Conservation (phyloP, 768 basidiomycete genomes). For the Mycena polygramma region DNA sequence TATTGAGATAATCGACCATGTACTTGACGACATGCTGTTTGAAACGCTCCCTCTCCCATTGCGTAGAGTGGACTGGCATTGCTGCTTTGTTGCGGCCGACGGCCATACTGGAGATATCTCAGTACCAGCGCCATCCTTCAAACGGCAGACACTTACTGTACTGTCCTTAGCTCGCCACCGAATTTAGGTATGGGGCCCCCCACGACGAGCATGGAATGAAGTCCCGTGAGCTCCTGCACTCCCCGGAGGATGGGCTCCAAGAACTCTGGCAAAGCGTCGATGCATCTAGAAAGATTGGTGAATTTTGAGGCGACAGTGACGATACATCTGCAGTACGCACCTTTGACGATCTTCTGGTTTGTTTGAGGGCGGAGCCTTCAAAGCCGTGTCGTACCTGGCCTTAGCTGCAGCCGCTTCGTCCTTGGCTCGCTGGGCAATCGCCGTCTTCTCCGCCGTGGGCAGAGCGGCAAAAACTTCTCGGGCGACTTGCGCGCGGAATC, state of each 20-base stretch:
- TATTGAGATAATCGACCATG: neutral
- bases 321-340: no score
- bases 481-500: neutral
- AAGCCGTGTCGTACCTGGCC: neutral
- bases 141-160: neutral
- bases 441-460: neutral
- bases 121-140: neutral
- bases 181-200: constrained; percentile 7
- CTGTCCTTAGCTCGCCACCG: neutral
- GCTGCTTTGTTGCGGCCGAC: neutral
- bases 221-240: neutral
- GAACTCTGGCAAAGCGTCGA: neutral
- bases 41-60: constrained; percentile 10
- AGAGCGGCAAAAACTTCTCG: neutral
- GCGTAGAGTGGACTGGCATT: neutral
- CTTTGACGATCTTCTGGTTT: constrained; percentile 1
- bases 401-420: neutral
- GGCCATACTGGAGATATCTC: neutral
- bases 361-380: neutral
- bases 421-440: neutral
- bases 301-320: no score
- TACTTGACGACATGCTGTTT: neutral
- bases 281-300: neutral
- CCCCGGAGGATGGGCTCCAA: neutral
- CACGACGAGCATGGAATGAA: neutral